A percentile compares a stretch with the other conserved stretches of the same genome.
Evolutionary conservation across 805 yeast genomes (phyloP).

Genomic region (Barnettozyma wickerhamii): DNA sequence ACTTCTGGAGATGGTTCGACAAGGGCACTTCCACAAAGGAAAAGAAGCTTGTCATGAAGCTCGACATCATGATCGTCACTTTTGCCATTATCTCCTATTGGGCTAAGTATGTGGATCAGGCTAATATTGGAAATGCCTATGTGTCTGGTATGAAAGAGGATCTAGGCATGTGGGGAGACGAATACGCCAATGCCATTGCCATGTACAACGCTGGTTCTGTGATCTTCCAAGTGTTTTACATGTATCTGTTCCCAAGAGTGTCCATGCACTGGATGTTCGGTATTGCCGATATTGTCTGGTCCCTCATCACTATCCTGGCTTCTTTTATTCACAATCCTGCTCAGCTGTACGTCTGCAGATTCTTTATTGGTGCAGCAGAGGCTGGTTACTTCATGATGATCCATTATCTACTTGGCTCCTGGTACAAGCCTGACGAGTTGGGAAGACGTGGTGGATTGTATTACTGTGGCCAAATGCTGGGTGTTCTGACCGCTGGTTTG

Average conservation of each 20-base stretch:
- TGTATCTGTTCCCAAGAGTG: slow-evolving; percentile 48
- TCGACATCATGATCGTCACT: slow-evolving; percentile 47
- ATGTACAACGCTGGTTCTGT: slow-evolving; percentile 56
- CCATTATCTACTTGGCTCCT: slow-evolving; percentile 58
- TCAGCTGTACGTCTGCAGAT: slow-evolving; percentile 5
- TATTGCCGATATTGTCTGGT: slow-evolving; percentile 7
- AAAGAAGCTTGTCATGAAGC: slow-evolving; percentile 39
- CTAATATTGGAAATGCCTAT: slow-evolving; percentile 40
- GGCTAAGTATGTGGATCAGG: slow-evolving; percentile 45
- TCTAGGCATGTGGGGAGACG: slow-evolving; percentile 47
- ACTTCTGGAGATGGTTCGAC: slow-evolving; percentile 55
- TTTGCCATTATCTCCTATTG: slow-evolving; percentile 60
- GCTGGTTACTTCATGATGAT: slow-evolving; percentile 15
- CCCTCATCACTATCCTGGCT: slow-evolving; percentile 5
- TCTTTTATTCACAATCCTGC: slow-evolving; percentile 1
- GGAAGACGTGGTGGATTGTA: slow-evolving; percentile 57
- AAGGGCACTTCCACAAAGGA: slow-evolving; percentile 42
- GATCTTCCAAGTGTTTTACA: slow-evolving; percentile 59
- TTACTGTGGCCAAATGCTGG: slow-evolving; percentile 46
- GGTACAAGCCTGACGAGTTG: slow-evolving; percentile 53
- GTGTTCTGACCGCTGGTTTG: slow-evolving; percentile 53
- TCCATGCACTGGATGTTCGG: slow-evolving; percentile 41
- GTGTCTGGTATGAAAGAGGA: slow-evolving; percentile 45
- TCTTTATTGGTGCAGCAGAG: slow-evolving; percentile 14
- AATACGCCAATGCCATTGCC: slow-evolving; percentile 54